Evolutionary conservation across 768 basidiomycete genomes (phyloP).

Genomic region (Kwoniella sp.): DNA sequence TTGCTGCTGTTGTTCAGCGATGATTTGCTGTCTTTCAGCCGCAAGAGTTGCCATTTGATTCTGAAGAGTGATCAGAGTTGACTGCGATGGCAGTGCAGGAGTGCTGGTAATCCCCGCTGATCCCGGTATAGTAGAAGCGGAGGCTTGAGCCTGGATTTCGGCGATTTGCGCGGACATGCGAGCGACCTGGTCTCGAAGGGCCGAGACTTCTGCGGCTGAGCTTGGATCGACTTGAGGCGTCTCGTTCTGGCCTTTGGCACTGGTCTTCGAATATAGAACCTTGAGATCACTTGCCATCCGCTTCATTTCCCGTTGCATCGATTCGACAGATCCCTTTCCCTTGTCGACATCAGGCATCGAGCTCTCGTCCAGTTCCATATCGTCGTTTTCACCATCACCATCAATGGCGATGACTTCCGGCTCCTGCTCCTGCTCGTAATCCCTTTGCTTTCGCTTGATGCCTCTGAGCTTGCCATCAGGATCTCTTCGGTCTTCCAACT

Average conservation of each 20-base stretch:
- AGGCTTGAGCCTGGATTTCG: background rate
- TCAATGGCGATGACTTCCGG: too few species aligned
- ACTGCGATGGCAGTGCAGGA: too few species aligned
- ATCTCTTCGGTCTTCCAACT: constrained; percentile 21
- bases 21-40: too few species aligned
- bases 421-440: constrained; percentile 2
- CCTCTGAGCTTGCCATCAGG: constrained; percentile 12
- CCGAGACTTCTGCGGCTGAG: background rate
- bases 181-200: background rate
- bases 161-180: background rate
- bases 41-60: too few species aligned
- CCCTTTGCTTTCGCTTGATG: constrained; percentile 14
- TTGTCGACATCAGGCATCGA: background rate
- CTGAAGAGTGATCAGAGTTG: too few species aligned
- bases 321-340: background rate
- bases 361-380: background rate
- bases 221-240: background rate
- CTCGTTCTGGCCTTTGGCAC: background rate
- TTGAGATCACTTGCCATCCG: background rate
- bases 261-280: background rate
- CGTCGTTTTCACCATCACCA: background rate
- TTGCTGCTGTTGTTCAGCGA: background rate
- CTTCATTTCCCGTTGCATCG: background rate
- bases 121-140: too few species aligned
- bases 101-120: too few species aligned